Evolutionary conservation across 2,329 filamentous ascomycete species (phyloP).

Genomic region (Calonectria naviculata): DNA sequence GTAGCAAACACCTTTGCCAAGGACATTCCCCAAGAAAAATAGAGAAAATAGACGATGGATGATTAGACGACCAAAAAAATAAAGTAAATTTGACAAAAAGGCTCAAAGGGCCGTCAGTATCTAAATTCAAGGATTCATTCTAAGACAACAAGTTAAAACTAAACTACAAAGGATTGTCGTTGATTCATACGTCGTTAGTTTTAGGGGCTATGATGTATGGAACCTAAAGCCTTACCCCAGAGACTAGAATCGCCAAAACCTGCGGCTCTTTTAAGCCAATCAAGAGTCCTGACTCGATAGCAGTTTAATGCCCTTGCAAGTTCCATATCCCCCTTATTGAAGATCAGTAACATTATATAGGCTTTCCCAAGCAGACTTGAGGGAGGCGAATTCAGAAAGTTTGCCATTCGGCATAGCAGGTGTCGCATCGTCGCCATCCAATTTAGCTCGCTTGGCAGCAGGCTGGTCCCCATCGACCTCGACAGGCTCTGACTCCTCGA

Average conservation of each 20-base stretch:
- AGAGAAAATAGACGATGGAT: background rate
- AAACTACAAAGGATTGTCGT: background rate
- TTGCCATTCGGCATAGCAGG: background rate
- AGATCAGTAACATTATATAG: background rate
- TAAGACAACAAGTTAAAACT: background rate
- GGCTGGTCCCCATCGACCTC: background rate
- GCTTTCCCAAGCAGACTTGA: background rate
- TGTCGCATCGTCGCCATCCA: background rate
- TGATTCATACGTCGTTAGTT: background rate
- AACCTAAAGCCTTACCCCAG: background rate
- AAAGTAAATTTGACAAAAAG: background rate
- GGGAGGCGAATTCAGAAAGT: background rate
- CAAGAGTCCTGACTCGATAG: background rate
- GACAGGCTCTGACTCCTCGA: background rate
- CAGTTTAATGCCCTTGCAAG: background rate
- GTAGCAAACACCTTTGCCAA: slow-evolving; percentile 76
- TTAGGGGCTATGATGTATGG: background rate
- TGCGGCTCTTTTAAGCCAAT: background rate
- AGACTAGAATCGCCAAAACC: background rate
- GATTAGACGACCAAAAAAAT: background rate
- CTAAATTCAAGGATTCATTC: background rate
- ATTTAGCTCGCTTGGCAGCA: background rate
- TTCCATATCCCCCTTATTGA: background rate
- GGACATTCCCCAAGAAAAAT: slow-evolving; percentile 45
- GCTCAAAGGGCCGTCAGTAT: background rate